Conservation (phyloP, 2,329 filamentous ascomycete species). For the Talaromyces verruculosus region DNA sequence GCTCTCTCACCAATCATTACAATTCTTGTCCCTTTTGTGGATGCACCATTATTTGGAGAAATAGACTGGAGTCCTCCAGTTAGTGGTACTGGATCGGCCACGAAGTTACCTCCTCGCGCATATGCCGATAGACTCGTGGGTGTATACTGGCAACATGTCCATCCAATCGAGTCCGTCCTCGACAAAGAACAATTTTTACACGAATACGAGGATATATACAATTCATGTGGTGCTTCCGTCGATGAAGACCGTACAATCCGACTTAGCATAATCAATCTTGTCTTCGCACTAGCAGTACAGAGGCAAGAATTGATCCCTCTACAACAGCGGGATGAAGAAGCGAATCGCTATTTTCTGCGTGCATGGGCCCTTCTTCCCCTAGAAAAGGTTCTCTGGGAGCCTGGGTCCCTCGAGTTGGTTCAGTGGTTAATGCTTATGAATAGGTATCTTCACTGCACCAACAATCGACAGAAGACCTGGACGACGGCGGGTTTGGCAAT, state of each 20-base stretch:
- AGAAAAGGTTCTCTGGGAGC: conserved; percentile 24
- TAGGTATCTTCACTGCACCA: conserved; percentile 27
- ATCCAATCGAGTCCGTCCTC: conserved; percentile 24
- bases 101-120: conserved; percentile 22
- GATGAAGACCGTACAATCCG: neutral
- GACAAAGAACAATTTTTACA: conserved; percentile 21
- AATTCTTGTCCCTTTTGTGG: conserved; percentile 24
- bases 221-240: neutral
- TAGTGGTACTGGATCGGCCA: neutral
- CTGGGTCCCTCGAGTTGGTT: conserved; percentile 24
- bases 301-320: conserved; percentile 22
- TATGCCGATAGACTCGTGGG: conserved; percentile 24
- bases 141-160: conserved; percentile 25
- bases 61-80: conserved; percentile 14
- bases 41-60: conserved; percentile 27
- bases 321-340: conserved; percentile 21
- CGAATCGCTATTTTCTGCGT: conserved; percentile 23
- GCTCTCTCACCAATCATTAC: conserved; percentile 10
- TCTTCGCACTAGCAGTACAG: conserved; percentile 26
- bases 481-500: conserved; percentile 26
- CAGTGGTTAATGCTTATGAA: conserved; percentile 27
- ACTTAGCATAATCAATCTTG: conserved; percentile 24
- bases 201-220: conserved; percentile 19
- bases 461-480: conserved; percentile 26
- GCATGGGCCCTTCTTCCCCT: conserved; percentile 24